Base-by-base conservation (phyloP, 371 early-diverging fungal genomes). In the Mucor sp. region DNA sequence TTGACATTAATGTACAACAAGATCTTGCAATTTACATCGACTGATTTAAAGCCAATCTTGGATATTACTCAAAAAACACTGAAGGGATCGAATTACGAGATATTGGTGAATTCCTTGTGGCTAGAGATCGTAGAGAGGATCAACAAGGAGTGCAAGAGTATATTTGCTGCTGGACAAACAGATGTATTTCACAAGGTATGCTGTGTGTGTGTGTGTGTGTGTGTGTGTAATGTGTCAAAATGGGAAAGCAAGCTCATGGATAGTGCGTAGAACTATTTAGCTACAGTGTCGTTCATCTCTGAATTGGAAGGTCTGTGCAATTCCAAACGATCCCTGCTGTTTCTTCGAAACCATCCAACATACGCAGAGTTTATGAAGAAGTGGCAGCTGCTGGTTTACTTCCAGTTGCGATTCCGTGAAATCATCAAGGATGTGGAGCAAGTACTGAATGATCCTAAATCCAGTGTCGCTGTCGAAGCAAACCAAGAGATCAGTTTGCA, bases 321-420 rank as follows among this genome's bases (percentile, higher is more conserved):
- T 11, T 79, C 84, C 0, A 80, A 72, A 43, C 74, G 79, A 43
- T 81, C 86, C 0, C 65, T 92, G 21, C 47, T 81, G 1, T 81
- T 84, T 41, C 67, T 94, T 37, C 77, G 95, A 23, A 75, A 71
- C 7, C 89, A 89, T 72, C 75, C 85, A 2, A 72, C 75, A 2
- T 93, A 92, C 59, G 69, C 81, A 11, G 90, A 89, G 6, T 92
- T 92, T 66, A 87, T 92, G 85, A 90, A 86, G 61, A 77, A 85
- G 62, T 93, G 93, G 93, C 90, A 93, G 56, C 75, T 93, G 0
- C 74, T 84, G 0, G 87, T 91, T 1, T 94, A 94, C 63, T 93
- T 90, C 65, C 90, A 89, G 68, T 75, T 93, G 7, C 72, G 87
- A 28, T 88, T 86, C 60, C 82, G 85, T 32, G 87, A 90, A 55